Base-by-base conservation (phyloP, 73 alveolate species). In the Paraurostyla sp. region DNA sequence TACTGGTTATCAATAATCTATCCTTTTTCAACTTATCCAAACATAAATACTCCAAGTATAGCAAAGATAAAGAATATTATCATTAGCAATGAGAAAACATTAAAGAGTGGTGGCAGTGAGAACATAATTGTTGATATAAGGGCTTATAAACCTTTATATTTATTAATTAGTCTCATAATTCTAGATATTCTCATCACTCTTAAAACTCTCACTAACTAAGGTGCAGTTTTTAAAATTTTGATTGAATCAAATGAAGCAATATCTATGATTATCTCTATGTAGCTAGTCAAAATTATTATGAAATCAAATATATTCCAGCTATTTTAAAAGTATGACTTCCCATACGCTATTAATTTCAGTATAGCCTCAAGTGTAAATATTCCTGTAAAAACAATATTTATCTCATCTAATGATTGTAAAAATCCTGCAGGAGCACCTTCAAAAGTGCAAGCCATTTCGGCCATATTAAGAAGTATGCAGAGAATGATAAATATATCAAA, bases 221-320 rank as follows among this genome's bases (percentile, higher is more conserved):
- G 89, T 15, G 56, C 56, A 13, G 33, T 9, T 9, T 38, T 6
- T 48, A 73, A 0, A 7, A 30, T 9, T 4, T 27, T 45, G n/a
- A 40, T 2, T 3, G 29, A 27, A 25, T 45, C 46, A 3, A 43
- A 7, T 4, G 11, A 7, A 6, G 46, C 23, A 22, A 11, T 30
- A 30, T 35, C 27, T 16, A 80, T 25, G 6, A 38, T 46, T 13
- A 80, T 52, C 40, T 56, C 80, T 16, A 43, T 9, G 0, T 35
- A 16, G 30, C 80, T 80, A 25, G 71, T 9, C 7, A 41, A 23
- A 16, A 96, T 98, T 16, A 97, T 96, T 58, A 94, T 58, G 75
- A 97, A 97, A 86, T 97, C 99, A 88, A 97, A 97, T 83, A 59
- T 89, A 83, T 97, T 97, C 97, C 98, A 96, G 22, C 75, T 68